Base-by-base conservation (phyloP, 352 stramenopile species). In the Phytophthora crassamura region DNA sequence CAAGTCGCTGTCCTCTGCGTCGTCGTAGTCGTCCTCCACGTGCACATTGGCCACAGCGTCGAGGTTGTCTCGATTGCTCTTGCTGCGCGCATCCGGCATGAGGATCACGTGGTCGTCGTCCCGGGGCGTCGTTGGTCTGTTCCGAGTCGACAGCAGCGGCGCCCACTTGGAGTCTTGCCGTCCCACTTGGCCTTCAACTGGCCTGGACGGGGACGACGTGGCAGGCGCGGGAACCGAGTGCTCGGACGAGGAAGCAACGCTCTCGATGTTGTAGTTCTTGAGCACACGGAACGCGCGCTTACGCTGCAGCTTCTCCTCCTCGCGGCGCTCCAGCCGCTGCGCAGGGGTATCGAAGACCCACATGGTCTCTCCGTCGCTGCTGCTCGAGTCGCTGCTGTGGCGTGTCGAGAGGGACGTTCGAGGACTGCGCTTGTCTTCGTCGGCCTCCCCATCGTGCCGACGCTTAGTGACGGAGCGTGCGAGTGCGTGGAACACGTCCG, bases 401-500 rank as follows among this genome's bases (percentile, higher is more conserved):
- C 47, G 63, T 15, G 59, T 61, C n/a, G 46, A 67, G 40, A 50
- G 9, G 33, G 39, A 58, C 15, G 53, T 41, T 55, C 48, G 9
- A 18, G 41, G 41, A 46, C 42, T 61, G 4, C 12, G 34, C 52
- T 51, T 57, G 15, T 47, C 30, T 45, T 51, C 20, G 22, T 50
- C 35, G 2, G 7, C 56, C 20, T 61, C 51, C 34, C 59, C n/a
- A 1, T 69, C 35, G 34, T 20, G 60, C 25, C 60, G 56, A 11
- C 43, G 48, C 49, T 61, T 74, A 28, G 54, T 66, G n/a, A 91
- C 65, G 12, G 79, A 61, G 11, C 63, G 55, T 10, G 78, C 61
- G 30, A 91, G 69, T 25, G 69, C 75, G 36, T 82, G 67, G 51
- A 90, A 87, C 8, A 89, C 66, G 15, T 81, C 79, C 8, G 73